Evolutionary conservation across 345 rosid genomes (phyloP), one percentile per base, ranked within the genome.

Genomic region (Eucalyptus lansdowneana): DNA sequence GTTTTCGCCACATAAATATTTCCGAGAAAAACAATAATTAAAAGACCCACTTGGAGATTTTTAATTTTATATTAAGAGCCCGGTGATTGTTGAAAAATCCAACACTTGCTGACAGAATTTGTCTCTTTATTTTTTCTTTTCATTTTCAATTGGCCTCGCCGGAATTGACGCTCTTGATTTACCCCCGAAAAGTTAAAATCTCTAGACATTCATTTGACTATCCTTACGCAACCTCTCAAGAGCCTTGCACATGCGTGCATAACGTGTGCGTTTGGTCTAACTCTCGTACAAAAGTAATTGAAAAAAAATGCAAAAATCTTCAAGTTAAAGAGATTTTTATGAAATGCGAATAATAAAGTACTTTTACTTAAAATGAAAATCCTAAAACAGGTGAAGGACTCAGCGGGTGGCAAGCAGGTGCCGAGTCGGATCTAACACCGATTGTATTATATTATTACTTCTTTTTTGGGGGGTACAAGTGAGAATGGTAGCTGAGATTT

Each of bases 21-120:
- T 40, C 14, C 25, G 3, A 10, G 0, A 11, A 40, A 40, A 40
- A 37, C 0, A 40, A 0, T 37, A 11, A 12, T 21, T 21, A 21
- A 11, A 76, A 40, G 15, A 21, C 47, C 80, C 47, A 21, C 15
- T 34, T 34, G 81, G 81, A 34, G 44, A 10, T 34, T 19, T 34
- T 17, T 56, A 56, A 19, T 72, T 19, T 72, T 34, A 34, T 72
- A 34, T 69, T 34, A 69, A 19, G 81, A 17, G 80, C 25, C 45
- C 25, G 15, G 47, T 72, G 81, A 9, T 72, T 9, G 81, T 72
- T 72, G 83, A 72, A 72, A 72, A 19, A 76, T 6, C 47, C 27
- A 19, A 76, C 83, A 21, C 47, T 76, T 76, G 76, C 13, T 11
- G 47, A 22, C 29, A 40, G 9, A 76, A 76, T 37, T 76, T 40